Percentiles rank a stretch among this genome's conserved stretches.
phyloP scores from a whole-genome alignment of 108 stramenopile species.

The Skeletonema grethae region DNA sequence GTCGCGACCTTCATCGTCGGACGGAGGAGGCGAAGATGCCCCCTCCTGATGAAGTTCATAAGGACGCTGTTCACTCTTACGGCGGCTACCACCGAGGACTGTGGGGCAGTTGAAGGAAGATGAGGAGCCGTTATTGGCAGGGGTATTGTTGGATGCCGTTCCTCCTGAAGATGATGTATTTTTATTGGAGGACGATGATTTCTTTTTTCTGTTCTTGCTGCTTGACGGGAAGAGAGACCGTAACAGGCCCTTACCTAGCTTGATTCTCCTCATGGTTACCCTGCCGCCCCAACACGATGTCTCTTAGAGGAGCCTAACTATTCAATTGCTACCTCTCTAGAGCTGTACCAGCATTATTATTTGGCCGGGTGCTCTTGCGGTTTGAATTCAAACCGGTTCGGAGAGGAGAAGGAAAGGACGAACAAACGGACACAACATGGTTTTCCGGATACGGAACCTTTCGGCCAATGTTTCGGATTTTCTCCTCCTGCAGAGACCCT shows the following conservation, averaged over 20 bases:
- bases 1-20: background rate
- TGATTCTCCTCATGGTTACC: background rate
- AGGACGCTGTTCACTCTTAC: background rate
- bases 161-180: background rate
- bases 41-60: slow-evolving; percentile 2
- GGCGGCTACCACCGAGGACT: background rate
- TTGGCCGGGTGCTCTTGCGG: no score
- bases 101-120: background rate
- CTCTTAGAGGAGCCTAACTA: background rate
- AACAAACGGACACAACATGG: no score
- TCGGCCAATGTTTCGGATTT: no score
- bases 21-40: background rate
- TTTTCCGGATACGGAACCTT: no score
- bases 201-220: background rate
- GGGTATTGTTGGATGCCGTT: background rate
- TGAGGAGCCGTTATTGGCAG: background rate
- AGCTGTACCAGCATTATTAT: no score
- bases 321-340: no score
- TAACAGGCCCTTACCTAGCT: background rate
- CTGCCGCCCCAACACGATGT: background rate
- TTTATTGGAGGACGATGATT: background rate
- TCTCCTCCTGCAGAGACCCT: no score
- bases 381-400: no score
- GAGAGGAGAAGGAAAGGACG: no score
- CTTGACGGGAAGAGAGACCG: background rate